phyloP scores from a whole-genome alignment of 2,329 filamentous ascomycete species.

The Epichloe scottii region DNA sequence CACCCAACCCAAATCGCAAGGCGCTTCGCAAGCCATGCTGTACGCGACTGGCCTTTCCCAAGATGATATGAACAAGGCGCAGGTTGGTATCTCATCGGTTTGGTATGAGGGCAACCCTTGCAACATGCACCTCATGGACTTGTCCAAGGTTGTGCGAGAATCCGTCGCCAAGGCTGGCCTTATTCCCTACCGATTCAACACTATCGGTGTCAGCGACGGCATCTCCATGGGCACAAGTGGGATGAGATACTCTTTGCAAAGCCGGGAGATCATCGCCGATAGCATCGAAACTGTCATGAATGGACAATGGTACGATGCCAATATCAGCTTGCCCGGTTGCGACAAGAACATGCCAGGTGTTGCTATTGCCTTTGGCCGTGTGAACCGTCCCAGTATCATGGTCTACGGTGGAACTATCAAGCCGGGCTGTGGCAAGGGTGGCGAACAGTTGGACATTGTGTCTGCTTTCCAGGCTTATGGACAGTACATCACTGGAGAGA shows the following conservation, averaged over 20 bases:
- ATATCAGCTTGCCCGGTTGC: constrained; percentile 91
- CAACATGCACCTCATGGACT: constrained; percentile 95
- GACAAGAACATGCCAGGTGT: constrained; percentile 99
- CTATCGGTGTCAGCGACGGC: constrained; percentile 90
- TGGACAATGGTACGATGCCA: constrained; percentile 96
- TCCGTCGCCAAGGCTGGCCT: constrained; percentile 59
- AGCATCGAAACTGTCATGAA: constrained; percentile 99
- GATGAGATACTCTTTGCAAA: constrained; percentile 93
- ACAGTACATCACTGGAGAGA: constrained; percentile 83
- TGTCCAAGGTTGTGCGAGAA: constrained; percentile 61
- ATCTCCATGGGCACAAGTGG: constrained; percentile 98
- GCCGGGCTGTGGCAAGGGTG: constrained; percentile 69
- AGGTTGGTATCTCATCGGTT: constrained; percentile 94
- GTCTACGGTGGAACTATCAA: constrained; percentile 93
- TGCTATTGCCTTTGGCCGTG: constrained; percentile 82
- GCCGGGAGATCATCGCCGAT: constrained; percentile 91
- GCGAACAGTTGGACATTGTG: constrained; percentile 79
- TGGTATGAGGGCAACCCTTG: constrained; percentile 98
- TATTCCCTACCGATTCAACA: constrained; percentile 96
- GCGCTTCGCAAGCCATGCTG: constrained; percentile 96
- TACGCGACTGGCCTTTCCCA: constrained; percentile 87
- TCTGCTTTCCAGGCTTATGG: constrained; percentile 97
- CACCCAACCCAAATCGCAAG: constrained; percentile 96
- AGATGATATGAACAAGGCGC: constrained; percentile 85
- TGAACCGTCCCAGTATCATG: constrained; percentile 93